Conservation (phyloP, 495 filamentous ascomycete genomes). For the Xylaria telfairii region DNA sequence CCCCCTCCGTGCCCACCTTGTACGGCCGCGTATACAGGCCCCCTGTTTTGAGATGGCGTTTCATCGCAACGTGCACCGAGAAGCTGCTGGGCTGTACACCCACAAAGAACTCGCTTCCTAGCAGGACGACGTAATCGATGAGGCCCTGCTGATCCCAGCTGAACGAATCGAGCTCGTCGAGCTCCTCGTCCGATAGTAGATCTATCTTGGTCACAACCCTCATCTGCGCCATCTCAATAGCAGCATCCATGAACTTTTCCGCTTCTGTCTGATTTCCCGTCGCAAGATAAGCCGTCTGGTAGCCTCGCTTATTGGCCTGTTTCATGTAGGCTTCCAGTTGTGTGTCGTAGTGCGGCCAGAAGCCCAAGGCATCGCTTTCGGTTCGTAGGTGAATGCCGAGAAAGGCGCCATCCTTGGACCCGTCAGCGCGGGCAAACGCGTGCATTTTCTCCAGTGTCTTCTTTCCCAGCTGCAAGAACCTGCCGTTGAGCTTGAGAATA, state of each 20-base stretch:
- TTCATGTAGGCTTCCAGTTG: slow-evolving; percentile 48
- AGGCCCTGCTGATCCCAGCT: slow-evolving; percentile 56
- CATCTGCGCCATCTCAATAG: slow-evolving; percentile 40
- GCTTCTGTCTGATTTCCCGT: slow-evolving; percentile 53
- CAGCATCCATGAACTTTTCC: slow-evolving; percentile 40
- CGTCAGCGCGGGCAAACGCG: slow-evolving; percentile 35
- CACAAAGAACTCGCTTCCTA: slow-evolving; percentile 49
- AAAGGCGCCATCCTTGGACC: slow-evolving; percentile 34
- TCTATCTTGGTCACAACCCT: slow-evolving; percentile 46
- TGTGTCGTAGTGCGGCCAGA: slow-evolving; percentile 50
- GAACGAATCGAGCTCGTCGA: slow-evolving; percentile 42
- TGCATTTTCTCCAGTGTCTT: slow-evolving; percentile 43
- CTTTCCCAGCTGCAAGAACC: slow-evolving; percentile 44
- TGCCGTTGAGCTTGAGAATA: slow-evolving; percentile 46
- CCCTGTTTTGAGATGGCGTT: slow-evolving; percentile 47
- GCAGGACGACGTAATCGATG: slow-evolving; percentile 48
- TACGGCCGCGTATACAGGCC: slow-evolving; percentile 51
- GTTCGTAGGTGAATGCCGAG: slow-evolving; percentile 51
- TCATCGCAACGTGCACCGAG: slow-evolving; percentile 52
- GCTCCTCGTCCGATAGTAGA: slow-evolving; percentile 42
- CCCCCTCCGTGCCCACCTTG: slow-evolving; percentile 50
- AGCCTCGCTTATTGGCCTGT: slow-evolving; percentile 35
- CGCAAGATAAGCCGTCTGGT: slow-evolving; percentile 49
- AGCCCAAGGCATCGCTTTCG: slow-evolving; percentile 50
- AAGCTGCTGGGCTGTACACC: slow-evolving; percentile 55